Evolutionary conservation across 352 stramenopile species (phyloP).

Genomic region (Phytopythium oedochilum): DNA sequence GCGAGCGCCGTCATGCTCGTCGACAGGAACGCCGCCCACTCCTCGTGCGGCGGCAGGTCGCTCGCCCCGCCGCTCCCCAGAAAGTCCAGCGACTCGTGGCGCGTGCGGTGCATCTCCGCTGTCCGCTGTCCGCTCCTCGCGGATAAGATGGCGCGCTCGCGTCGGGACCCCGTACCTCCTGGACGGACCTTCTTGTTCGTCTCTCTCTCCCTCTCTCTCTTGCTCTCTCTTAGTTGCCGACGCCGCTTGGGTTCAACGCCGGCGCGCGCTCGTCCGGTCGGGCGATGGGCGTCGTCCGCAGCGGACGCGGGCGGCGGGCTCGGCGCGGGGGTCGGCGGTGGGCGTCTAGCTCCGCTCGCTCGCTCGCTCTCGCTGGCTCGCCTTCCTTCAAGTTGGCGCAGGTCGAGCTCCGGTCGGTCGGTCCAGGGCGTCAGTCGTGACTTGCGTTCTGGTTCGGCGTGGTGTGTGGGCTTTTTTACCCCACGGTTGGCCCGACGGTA

Average conservation of each 20-base stretch:
- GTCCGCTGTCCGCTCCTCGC: too few relatives aligned
- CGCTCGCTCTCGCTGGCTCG: not conserved
- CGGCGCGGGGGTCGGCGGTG: not conserved
- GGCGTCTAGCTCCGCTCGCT: too few relatives aligned
- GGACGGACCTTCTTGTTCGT: too few relatives aligned
- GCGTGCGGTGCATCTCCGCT: conserved; percentile 61
- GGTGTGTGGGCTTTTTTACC: conserved; percentile 4
- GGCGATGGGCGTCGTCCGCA: not conserved
- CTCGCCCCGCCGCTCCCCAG: conserved; percentile 11
- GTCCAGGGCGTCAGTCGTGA: conserved; percentile 1
- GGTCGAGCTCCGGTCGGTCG: conserved; percentile 1
- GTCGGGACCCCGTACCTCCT: too few relatives aligned
- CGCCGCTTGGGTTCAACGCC: not conserved
- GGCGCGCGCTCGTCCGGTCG: not conserved
- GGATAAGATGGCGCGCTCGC: not conserved
- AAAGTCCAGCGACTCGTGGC: conserved; percentile 61
- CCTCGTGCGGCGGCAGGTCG: conserved; percentile 25
- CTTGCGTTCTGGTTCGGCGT: not conserved
- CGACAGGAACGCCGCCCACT: conserved; percentile 61
- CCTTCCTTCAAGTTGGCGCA: conserved; percentile 25
- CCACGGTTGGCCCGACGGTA: not conserved
- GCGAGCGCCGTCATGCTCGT: conserved; percentile 58
- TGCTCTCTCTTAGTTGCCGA: not conserved
- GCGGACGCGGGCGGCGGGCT: not conserved
- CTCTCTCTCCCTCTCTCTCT: too few relatives aligned